phyloP scores from a whole-genome alignment of 1,284 basidiomycete genomes.

The Trametes sp. region DNA sequence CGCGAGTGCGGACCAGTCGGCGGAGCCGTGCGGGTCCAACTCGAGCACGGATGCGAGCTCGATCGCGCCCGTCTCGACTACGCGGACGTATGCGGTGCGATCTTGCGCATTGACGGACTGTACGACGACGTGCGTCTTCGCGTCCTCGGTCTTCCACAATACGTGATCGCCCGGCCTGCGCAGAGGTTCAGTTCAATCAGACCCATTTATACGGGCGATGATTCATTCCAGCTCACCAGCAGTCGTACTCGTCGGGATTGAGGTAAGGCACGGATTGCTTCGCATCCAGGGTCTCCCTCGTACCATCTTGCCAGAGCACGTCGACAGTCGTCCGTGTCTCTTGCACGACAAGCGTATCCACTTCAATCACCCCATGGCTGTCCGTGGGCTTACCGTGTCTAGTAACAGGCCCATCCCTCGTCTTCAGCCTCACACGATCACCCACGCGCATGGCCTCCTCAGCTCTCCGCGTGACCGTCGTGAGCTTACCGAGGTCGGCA shows the following conservation, averaged over 20 bases:
- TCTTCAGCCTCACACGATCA: slow-evolving; percentile 67
- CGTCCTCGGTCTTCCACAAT: slow-evolving; percentile 83
- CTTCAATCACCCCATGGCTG: slow-evolving; percentile 52
- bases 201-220: not conserved
- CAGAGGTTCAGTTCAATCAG: slow-evolving; percentile 4
- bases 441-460: slow-evolving; percentile 73
- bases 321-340: slow-evolving; percentile 75
- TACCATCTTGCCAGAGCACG: slow-evolving; percentile 92
- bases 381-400: slow-evolving; percentile 61
- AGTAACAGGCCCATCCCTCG: slow-evolving; percentile 57
- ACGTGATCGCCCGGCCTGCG: slow-evolving; percentile 91
- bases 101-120: slow-evolving; percentile 80
- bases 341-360: slow-evolving; percentile 68
- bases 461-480: slow-evolving; percentile 65
- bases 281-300: slow-evolving; percentile 63
- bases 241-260: slow-evolving; percentile 86
- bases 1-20: slow-evolving; percentile 54
- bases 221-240: slow-evolving; percentile 62
- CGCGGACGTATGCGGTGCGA: slow-evolving; percentile 72
- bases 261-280: slow-evolving; percentile 81
- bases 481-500: slow-evolving; percentile 70
- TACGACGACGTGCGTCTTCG: slow-evolving; percentile 75
- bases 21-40: slow-evolving; percentile 82
- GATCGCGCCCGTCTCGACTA: slow-evolving; percentile 56
- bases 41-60: slow-evolving; percentile 87